Base-by-base conservation (phyloP, 371 early-diverging fungal species). In the Synchytrium microbalum region DNA sequence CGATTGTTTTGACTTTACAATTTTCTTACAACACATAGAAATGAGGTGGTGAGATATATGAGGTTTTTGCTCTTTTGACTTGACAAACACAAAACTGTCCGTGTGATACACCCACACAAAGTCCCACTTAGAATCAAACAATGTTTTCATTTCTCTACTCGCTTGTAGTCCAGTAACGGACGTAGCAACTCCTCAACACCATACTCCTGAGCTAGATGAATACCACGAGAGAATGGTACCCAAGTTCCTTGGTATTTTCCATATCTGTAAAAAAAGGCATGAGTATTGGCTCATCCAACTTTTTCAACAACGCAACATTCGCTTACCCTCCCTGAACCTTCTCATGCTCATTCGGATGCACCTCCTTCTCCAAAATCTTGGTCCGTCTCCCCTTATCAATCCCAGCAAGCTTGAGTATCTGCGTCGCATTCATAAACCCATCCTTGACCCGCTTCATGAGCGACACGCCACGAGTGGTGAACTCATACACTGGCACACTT, bases 221-320 rank as follows among this genome's bases (percentile, higher is more conserved):
- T 38, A 19, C 46, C 46, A 38, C 46, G 46, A 5, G 46, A 10
- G 10, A 38, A 38, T 5, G 46, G 46, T 52, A 63, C 70, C 92
- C 92, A 82, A 16, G 85, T 92, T 66, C 95, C 95, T 78, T 95
- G 93, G 70, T 92, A 93, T 78, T 93, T 93, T 31, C 94, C 94
- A 62, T 92, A 93, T 23, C 46, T 38, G 19, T 5, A 19, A 5
- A 19, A 10, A 38, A 19, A 5, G 46, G 10, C 46, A 38, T 38
- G 46, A 38, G 46, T 38, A 38, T 38, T n/a, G n/a, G 19, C 46
- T 38, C 19, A 19, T 38, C 10, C 46, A 38, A 10, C 19, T 19
- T 5, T 10, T 5, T 10, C 46, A 38, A 38, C 10, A 19, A 19
- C 5, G 46, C 46, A 38, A 38, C 5, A 38, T 5, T 10, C 46